phyloP scores from a whole-genome alignment of 2,329 filamentous ascomycete genomes.

The Colletotrichum karsti region DNA sequence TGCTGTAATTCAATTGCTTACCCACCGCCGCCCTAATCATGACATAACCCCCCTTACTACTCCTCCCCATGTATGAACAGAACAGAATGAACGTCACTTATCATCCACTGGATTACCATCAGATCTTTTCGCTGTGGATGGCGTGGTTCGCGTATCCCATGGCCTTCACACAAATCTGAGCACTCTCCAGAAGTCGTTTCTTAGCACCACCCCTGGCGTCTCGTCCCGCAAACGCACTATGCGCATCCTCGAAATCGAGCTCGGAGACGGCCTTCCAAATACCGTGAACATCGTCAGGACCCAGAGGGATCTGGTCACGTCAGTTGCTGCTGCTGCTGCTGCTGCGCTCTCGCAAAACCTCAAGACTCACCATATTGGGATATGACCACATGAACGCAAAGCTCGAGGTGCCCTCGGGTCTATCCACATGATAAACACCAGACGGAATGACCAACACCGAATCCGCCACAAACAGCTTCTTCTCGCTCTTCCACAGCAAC shows the following conservation, averaged over 20 bases:
- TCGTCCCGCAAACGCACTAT: conserved; percentile 11
- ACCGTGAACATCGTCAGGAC: conserved; percentile 5
- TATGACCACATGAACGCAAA: conserved; percentile 29
- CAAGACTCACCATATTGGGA: conserved; percentile 26
- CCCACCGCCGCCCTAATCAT: too few species aligned
- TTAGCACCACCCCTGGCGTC: conserved; percentile 27
- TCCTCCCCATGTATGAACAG: too few species aligned
- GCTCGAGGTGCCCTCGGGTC: conserved; percentile 21
- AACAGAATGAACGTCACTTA: too few species aligned
- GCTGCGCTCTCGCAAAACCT: too few species aligned
- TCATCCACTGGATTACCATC: background rate
- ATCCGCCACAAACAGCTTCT: conserved; percentile 77
- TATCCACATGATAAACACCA: conserved; percentile 43
- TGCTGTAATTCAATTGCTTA: too few species aligned
- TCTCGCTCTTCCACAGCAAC: conserved; percentile 60
- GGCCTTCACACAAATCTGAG: conserved; percentile 22
- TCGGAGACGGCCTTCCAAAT: conserved; percentile 22
- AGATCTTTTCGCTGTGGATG: conserved; percentile 13
- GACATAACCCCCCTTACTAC: too few species aligned
- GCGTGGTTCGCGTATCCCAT: conserved; percentile 22
- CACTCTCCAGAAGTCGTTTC: conserved; percentile 24
- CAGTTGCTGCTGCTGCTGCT: too few species aligned
- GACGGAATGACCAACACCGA: conserved; percentile 77
- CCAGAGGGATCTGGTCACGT: conserved; percentile 13
- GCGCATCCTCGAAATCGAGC: conserved; percentile 26